These are phyloP conservation scores for Irpex sp. DNA, from an alignment of 1,284 basidiomycete species.

Conservation along the genomic window DNA sequence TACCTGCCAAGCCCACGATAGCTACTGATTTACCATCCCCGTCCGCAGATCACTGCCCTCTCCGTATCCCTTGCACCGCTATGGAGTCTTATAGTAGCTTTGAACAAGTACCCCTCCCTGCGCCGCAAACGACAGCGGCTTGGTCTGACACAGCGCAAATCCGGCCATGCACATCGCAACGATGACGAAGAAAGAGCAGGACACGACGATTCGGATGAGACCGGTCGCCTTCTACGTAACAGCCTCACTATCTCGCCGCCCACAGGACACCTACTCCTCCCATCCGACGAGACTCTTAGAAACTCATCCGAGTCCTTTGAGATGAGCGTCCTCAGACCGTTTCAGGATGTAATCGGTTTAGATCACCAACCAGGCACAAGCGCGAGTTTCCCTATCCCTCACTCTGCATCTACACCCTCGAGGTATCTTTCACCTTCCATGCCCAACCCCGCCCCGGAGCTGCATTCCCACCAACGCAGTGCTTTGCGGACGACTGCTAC, in stretches of 20 bases:
- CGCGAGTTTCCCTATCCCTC: neutral
- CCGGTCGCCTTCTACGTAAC: neutral
- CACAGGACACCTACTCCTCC: neutral
- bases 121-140: slow-evolving; percentile 9
- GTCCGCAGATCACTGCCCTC: slow-evolving; percentile 14
- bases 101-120: slow-evolving; percentile 23
- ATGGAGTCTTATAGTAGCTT: slow-evolving; percentile 24
- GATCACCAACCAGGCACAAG: neutral
- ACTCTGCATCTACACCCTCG: neutral
- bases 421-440: neutral
- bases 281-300: neutral
- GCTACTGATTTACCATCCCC: neutral
- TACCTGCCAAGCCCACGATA: neutral
- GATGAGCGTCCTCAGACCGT: neutral
- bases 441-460: neutral
- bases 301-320: neutral
- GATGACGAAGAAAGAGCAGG: neutral
- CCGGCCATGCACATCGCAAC: neutral
- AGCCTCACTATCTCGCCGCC: neutral
- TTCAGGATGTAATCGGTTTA: neutral
- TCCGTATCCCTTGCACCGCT: slow-evolving; percentile 22
- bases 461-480: neutral
- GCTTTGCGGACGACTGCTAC: neutral
- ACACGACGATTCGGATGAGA: neutral
- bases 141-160: neutral